Percentiles rank a stretch among this genome's conserved stretches.
Conservation (phyloP, 495 filamentous ascomycete genomes). For the Aspergillus bertholletiae region DNA sequence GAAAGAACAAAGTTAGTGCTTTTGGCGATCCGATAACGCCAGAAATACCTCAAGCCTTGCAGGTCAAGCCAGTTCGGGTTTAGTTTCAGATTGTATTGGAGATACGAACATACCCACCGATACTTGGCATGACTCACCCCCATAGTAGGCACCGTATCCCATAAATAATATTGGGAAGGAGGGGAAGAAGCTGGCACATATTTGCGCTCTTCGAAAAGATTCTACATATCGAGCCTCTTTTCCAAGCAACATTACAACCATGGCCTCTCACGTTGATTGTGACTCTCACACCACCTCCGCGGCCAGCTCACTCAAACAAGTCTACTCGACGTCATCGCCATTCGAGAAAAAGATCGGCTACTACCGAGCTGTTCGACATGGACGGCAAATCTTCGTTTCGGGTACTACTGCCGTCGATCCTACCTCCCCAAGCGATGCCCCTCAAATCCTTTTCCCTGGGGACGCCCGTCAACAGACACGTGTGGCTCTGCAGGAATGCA, state of each 20-base stretch:
- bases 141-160: neutral
- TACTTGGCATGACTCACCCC: constrained; percentile 5
- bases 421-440: constrained; percentile 24
- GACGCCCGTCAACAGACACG: constrained; percentile 39
- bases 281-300: neutral
- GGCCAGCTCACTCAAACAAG: constrained; percentile 15
- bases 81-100: neutral
- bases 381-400: constrained; percentile 43
- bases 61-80: neutral
- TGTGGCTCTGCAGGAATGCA: constrained; percentile 35
- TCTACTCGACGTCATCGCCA: constrained; percentile 34
- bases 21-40: neutral
- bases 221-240: neutral
- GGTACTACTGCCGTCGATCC: constrained; percentile 44
- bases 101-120: neutral
- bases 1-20: neutral
- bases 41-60: neutral
- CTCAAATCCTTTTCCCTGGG: constrained; percentile 35
- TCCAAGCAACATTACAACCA: neutral
- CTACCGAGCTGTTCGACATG: constrained; percentile 43
- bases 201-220: neutral
- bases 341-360: constrained; percentile 45
- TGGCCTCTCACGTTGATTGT: neutral
- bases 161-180: neutral
- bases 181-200: neutral